Percentiles rank a stretch among this genome's conserved stretches.
Conservation (phyloP, 495 filamentous ascomycete genomes). For the Aspergillus baeticus region DNA sequence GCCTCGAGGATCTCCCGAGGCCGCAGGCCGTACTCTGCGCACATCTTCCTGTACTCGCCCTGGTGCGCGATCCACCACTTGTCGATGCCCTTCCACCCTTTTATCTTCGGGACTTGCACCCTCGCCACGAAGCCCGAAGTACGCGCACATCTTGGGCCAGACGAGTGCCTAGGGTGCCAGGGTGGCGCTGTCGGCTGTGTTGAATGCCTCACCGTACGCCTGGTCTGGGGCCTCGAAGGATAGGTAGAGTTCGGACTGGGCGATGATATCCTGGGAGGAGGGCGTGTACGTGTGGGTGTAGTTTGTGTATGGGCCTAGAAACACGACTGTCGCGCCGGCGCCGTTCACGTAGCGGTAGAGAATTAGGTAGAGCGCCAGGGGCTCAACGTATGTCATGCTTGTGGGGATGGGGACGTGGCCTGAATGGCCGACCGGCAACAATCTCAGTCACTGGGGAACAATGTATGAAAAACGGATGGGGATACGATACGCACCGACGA, state of each 20-base stretch:
- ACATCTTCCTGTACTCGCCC: constrained; percentile 7
- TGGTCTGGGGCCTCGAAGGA: constrained; percentile 37
- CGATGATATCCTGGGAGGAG: constrained; percentile 42
- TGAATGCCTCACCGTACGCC: constrained; percentile 51
- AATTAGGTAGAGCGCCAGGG: constrained; percentile 37
- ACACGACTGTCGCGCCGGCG: constrained; percentile 27
- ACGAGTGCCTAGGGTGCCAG: not conserved
- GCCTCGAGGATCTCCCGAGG: constrained; percentile 7
- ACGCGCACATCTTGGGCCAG: constrained; percentile 1
- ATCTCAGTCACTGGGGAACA: too few species aligned
- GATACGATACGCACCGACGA: constrained; percentile 38
- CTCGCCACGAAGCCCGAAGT: constrained; percentile 3
- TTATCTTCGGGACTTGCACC: not conserved
- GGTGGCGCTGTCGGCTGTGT: constrained; percentile 49
- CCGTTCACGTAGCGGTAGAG: constrained; percentile 34
- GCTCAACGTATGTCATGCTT: constrained; percentile 26
- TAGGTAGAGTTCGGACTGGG: constrained; percentile 38
- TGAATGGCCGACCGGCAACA: too few species aligned
- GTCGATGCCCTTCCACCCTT: constrained; percentile 1
- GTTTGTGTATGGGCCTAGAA: constrained; percentile 31
- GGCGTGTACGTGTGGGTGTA: constrained; percentile 28
- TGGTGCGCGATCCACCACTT: constrained; percentile 13
- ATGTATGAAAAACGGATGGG: constrained; percentile 19
- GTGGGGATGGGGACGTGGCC: constrained; percentile 15
- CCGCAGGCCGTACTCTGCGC: not conserved